Conservation (phyloP, 306 rosid genomes). For the Calophaca sinica region DNA sequence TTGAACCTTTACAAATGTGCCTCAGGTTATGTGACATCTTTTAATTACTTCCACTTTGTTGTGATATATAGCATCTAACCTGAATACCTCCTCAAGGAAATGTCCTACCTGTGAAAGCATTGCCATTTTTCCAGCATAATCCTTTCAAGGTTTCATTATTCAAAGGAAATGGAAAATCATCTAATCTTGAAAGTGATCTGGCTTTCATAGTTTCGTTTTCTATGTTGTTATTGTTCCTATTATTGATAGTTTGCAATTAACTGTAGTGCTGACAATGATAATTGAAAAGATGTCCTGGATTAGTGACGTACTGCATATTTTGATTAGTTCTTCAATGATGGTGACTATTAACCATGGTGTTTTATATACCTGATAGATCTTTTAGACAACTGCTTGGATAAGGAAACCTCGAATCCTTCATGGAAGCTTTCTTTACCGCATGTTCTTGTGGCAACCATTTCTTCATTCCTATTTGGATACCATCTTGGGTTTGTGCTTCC, state of each 20-base stretch:
- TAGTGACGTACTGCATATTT: constrained; percentile 23
- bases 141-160: constrained; percentile 27
- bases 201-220: constrained; percentile 11
- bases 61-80: constrained; percentile 31
- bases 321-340: constrained; percentile 20
- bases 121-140: constrained; percentile 3
- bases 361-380: constrained; percentile 59
- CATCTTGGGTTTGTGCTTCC: constrained; percentile 83
- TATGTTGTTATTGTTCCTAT: constrained; percentile 16
- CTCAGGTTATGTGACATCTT: constrained; percentile 23
- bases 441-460: constrained; percentile 76
- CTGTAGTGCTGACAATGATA: constrained; percentile 34
- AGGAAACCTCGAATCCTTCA: constrained; percentile 74
- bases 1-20: constrained; percentile 32
- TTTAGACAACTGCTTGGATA: constrained; percentile 53
- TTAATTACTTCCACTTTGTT: constrained; percentile 10
- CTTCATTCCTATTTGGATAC: constrained; percentile 92
- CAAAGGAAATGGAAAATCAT: constrained; percentile 18
- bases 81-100: constrained; percentile 3
- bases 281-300: constrained; percentile 24
- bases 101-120: constrained; percentile 16
- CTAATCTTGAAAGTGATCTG: constrained; percentile 23
- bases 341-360: constrained; percentile 43
- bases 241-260: constrained; percentile 29
- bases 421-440: constrained; percentile 93